phyloP scores from a whole-genome alignment of 1,139 yeast species.

The Casaregolazyma suthepensis region DNA sequence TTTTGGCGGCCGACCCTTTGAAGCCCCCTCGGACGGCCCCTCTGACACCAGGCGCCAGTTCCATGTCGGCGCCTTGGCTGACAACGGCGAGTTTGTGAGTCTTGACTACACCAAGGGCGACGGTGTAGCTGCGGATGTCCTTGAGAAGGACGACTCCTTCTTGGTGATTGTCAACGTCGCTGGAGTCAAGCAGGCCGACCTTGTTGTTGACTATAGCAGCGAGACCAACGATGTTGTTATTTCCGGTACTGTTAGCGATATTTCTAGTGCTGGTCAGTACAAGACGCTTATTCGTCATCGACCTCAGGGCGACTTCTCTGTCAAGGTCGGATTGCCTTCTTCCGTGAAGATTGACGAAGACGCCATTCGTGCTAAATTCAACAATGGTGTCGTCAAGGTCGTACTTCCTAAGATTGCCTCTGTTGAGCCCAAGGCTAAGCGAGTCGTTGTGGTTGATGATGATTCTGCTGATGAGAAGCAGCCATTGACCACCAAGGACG shows the following conservation, averaged over 20 bases:
- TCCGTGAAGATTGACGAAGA: constrained; percentile 47
- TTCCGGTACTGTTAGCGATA: constrained; percentile 12
- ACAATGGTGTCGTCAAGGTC: constrained; percentile 48
- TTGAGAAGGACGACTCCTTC: constrained; percentile 42
- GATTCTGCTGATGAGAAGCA: constrained; percentile 7
- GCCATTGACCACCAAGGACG: neutral
- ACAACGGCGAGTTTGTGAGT: neutral
- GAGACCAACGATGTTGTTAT: constrained; percentile 21
- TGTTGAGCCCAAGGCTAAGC: constrained; percentile 16
- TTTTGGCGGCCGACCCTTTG: too few relatives aligned
- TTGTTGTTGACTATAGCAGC: constrained; percentile 52
- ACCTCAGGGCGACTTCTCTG: constrained; percentile 35
- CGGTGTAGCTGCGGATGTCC: constrained; percentile 44
- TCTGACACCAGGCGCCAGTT: neutral
- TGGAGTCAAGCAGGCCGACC: constrained; percentile 47
- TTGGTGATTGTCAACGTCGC: constrained; percentile 46
- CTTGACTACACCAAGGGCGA: neutral
- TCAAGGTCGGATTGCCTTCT: constrained; percentile 48
- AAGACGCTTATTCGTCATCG: constrained; percentile 6
- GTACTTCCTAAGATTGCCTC: constrained; percentile 40
- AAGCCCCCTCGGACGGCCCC: too few relatives aligned
- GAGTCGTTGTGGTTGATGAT: constrained; percentile 16
- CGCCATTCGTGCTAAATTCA: constrained; percentile 45
- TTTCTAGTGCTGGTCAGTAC: constrained; percentile 12
- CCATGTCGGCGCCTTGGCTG: neutral